Evolutionary conservation across 768 basidiomycete species (phyloP).

Genomic region (Kwoniella sp.): DNA sequence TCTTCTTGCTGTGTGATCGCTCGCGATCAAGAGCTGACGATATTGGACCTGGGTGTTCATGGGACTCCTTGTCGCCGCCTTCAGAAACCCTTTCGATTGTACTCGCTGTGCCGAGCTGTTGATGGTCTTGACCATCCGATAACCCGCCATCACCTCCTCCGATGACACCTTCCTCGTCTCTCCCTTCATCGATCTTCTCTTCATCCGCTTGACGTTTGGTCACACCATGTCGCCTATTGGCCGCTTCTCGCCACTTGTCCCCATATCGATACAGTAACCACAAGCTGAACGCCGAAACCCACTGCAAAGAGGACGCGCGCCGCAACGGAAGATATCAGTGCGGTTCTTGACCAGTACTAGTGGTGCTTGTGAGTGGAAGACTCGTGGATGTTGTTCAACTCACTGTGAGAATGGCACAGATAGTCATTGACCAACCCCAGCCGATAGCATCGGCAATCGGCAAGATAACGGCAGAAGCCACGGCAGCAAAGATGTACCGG

Average conservation of each 20-base stretch:
- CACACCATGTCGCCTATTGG: constrained; percentile 40
- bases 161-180: constrained; percentile 22
- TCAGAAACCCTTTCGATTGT: neutral
- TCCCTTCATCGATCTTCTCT: constrained; percentile 19
- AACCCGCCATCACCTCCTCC: neutral
- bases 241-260: constrained; percentile 45
- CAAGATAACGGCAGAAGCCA: constrained; percentile 54
- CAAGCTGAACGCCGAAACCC: constrained; percentile 8
- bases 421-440: constrained; percentile 55
- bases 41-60: neutral
- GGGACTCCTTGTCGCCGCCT: constrained; percentile 2
- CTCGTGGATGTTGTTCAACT: constrained; percentile 12
- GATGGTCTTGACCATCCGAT: neutral
- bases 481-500: constrained; percentile 54
- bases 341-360: too few species aligned
- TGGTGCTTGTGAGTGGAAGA: too few species aligned
- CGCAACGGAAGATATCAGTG: too few species aligned
- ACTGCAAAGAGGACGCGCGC: constrained; percentile 7
- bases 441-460: constrained; percentile 55
- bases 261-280: constrained; percentile 32
- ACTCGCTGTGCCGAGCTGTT: neutral
- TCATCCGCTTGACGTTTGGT: constrained; percentile 34
- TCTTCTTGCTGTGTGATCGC: neutral
- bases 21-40: too few species aligned
- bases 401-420: constrained; percentile 43